Conservation (phyloP, 371 early-diverging fungal genomes). For the Fennellomyces sp. region DNA sequence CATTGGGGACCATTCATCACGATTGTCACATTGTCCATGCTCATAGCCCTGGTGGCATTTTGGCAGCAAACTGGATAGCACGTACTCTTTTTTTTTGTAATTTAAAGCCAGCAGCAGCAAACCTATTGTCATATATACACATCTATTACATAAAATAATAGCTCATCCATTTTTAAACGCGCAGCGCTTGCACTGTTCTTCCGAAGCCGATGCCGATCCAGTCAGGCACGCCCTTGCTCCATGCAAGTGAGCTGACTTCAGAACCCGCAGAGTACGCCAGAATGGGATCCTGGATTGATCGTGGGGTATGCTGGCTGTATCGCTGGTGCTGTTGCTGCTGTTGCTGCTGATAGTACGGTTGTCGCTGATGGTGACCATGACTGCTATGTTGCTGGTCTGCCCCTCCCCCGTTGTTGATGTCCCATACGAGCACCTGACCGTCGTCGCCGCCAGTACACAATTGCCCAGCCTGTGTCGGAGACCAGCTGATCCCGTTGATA, state of each 20-base stretch:
- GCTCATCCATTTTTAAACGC: conserved; percentile 31
- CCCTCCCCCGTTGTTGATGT: conserved; percentile 48
- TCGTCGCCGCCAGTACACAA: conserved; percentile 83
- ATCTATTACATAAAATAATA: background rate
- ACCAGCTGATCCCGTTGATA: conserved; percentile 84
- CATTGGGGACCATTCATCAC: conserved; percentile 10
- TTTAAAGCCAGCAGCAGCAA: background rate
- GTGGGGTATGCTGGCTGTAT: conserved; percentile 20
- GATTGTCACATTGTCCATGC: background rate
- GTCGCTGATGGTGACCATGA: conserved; percentile 24
- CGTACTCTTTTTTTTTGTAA: too few relatives aligned
- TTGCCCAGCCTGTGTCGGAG: conserved; percentile 72
- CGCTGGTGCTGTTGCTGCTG: conserved; percentile 26
- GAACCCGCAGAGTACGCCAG: conserved; percentile 71
- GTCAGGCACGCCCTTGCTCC: conserved; percentile 71
- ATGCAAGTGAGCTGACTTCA: conserved; percentile 73
- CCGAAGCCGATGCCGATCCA: conserved; percentile 80
- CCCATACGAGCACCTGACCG: conserved; percentile 81
- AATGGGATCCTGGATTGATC: conserved; percentile 65
- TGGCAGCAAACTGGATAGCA: too few relatives aligned
- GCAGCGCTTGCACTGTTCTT: conserved; percentile 65
- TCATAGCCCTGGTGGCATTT: background rate
- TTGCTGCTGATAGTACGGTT: too few relatives aligned
- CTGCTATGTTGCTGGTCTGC: conserved; percentile 4
- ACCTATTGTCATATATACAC: background rate